Conservation (phyloP, 2,329 filamentous ascomycete species). For the Penicillium polonicum region DNA sequence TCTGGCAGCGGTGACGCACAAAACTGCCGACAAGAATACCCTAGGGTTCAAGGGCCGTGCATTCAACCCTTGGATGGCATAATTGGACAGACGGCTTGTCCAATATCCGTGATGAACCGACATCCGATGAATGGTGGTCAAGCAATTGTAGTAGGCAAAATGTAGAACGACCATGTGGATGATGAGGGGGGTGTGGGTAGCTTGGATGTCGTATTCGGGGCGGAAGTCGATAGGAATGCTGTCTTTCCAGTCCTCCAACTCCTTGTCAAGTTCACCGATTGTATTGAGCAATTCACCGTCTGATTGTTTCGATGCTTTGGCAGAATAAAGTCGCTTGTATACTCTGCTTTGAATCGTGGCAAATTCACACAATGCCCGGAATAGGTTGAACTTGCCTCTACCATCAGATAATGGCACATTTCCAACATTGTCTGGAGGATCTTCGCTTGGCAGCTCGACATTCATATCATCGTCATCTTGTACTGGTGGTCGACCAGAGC, state of each 20-base stretch:
- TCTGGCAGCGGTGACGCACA: conserved; percentile 89
- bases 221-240: conserved; percentile 91
- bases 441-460: conserved; percentile 86
- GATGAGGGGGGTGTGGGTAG: conserved; percentile 87
- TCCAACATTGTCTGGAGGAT: conserved; percentile 88
- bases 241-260: conserved; percentile 95
- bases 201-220: conserved; percentile 95
- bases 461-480: conserved; percentile 88
- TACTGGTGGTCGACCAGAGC: conserved; percentile 68
- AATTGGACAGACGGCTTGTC: conserved; percentile 92
- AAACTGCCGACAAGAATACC: conserved; percentile 87
- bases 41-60: conserved; percentile 85
- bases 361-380: conserved; percentile 89
- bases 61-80: conserved; percentile 91
- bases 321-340: conserved; percentile 89
- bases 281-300: conserved; percentile 92
- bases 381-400: conserved; percentile 91
- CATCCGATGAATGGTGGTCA: conserved; percentile 98
- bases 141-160: conserved; percentile 95
- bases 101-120: conserved; percentile 97
- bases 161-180: conserved; percentile 92
- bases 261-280: conserved; percentile 88
- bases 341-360: conserved; percentile 89
- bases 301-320: conserved; percentile 85
- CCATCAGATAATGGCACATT: conserved; percentile 89